Base-by-base conservation (phyloP, 2,329 filamentous ascomycete species). In the Truncatella angustata region DNA sequence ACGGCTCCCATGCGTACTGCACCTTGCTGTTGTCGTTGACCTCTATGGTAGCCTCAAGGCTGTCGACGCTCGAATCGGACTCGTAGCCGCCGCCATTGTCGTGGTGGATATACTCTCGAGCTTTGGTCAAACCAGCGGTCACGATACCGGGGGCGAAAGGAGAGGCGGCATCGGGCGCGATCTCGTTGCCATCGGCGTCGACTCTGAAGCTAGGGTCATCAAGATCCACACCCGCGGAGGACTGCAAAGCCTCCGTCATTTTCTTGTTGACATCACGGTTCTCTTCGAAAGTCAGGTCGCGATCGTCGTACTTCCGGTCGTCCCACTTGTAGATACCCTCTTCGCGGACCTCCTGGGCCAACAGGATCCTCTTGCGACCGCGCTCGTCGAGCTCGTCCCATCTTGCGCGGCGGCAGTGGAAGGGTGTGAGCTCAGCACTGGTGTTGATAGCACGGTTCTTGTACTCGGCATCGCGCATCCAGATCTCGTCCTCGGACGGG, bases 401-500 rank as follows among this genome's bases (percentile, higher is more conserved):
- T 14, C 42, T 51, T 2, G 30, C 46, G n/a, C 54, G 51, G 18
- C n/a, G 16, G 49, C 32, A 35, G 30, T 58, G 48, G 23, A 51
- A 21, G 4, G 24, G 40, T 49, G 48, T 48, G 40, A 36, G 47
- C 23, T 58, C 53, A 7, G 39, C 58, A 23, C 49, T 61, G 5
- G 62, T 71, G 54, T 71, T 69, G 37, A 68, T 59, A 40, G 66
- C 56, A 5, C 51, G 55, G 20, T 72, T 59, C 23, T 60, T 60
- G 32, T 60, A 53, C 24, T 77, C 77, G 42, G 75, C 71, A 59
- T 82, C 76, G 10, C 68, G 72, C 60, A 83, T 73, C 61, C 79
- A 77, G 58, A 77, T 71, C 61, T 82, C 75, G 45, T 78, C 73
- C 46, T 73, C 65, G 9, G 67, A 72, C 2, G 81, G 78, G 0